Percentiles rank a stretch among this genome's conserved stretches.
Conservation (phyloP, 805 yeast genomes). For the Zygotorulaspora florentina region DNA sequence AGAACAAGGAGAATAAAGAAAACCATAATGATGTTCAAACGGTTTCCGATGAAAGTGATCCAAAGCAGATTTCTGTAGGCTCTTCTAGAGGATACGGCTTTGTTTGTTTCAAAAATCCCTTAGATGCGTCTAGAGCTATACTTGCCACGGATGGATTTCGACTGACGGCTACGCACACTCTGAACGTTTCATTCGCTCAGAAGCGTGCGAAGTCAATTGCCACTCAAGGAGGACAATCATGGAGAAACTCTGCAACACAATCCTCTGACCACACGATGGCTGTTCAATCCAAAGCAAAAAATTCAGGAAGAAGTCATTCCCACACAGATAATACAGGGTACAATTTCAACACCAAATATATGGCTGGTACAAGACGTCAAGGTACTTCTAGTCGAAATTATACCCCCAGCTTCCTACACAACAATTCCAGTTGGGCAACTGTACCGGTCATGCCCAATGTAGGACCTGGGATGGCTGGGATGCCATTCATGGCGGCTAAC, state of each 20-base stretch:
- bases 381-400: conserved; percentile 9
- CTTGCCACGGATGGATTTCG: conserved; percentile 41
- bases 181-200: conserved; percentile 75
- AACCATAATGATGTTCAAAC: not conserved
- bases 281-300: not conserved
- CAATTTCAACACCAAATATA: conserved; percentile 26
- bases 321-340: conserved; percentile 7
- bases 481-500: conserved; percentile 5
- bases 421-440: conserved; percentile 6
- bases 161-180: conserved; percentile 47
- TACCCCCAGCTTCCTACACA: conserved; percentile 5
- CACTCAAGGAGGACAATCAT: conserved; percentile 4
- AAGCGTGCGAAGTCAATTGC: conserved; percentile 20
- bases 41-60: not conserved
- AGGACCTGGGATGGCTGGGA: conserved; percentile 4
- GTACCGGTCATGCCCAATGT: conserved; percentile 8
- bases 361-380: conserved; percentile 26
- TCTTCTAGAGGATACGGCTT: conserved; percentile 75
- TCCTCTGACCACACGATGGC: not conserved
- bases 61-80: conserved; percentile 15
- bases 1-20: conserved; percentile 10
- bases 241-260: not conserved
- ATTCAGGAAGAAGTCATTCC: conserved; percentile 5
- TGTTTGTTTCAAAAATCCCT: conserved; percentile 64
- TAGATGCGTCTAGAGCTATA: conserved; percentile 66